Conservation (phyloP, 192 early-diverging fungal species). For the Podila epicladia region DNA sequence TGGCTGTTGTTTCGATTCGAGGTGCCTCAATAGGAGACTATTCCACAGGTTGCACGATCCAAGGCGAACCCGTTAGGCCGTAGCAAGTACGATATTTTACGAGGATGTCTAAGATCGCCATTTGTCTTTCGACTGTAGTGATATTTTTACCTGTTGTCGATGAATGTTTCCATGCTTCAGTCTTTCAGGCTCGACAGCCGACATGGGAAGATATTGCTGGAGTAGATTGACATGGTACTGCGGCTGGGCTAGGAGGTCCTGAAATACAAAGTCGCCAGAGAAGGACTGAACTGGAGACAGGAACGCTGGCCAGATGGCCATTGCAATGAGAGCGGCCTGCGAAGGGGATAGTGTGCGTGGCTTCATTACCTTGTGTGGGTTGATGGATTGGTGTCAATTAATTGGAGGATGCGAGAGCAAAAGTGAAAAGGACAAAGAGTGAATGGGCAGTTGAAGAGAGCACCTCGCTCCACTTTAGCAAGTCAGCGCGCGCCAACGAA, state of each 20-base stretch:
- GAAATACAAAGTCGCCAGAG: constrained; percentile 47
- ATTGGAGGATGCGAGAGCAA: too few relatives aligned
- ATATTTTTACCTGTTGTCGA: constrained; percentile 3
- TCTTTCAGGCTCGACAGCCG: constrained; percentile 23
- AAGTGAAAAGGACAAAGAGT: too few relatives aligned
- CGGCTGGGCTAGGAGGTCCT: constrained; percentile 61
- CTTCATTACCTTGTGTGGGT: constrained; percentile 7
- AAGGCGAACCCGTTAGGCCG: not conserved
- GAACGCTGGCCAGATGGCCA: constrained; percentile 3
- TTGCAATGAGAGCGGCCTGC: constrained; percentile 10
- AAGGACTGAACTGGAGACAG: not conserved
- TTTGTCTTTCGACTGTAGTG: not conserved
- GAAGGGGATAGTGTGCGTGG: constrained; percentile 10
- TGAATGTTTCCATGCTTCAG: constrained; percentile 10
- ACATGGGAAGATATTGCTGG: constrained; percentile 45
- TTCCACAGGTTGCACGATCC: not conserved
- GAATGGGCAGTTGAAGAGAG: too few relatives aligned
- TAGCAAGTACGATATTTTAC: not conserved
- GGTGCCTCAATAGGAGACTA: not conserved
- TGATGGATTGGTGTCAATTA: too few relatives aligned
- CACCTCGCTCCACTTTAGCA: too few relatives aligned
- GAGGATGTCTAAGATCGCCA: not conserved
- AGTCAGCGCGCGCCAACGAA: not conserved
- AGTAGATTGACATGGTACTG: constrained; percentile 52
- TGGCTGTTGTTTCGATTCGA: not conserved